Evolutionary conservation across 371 early-diverging fungal genomes (phyloP).

Genomic region (Blakeslea trispora): DNA sequence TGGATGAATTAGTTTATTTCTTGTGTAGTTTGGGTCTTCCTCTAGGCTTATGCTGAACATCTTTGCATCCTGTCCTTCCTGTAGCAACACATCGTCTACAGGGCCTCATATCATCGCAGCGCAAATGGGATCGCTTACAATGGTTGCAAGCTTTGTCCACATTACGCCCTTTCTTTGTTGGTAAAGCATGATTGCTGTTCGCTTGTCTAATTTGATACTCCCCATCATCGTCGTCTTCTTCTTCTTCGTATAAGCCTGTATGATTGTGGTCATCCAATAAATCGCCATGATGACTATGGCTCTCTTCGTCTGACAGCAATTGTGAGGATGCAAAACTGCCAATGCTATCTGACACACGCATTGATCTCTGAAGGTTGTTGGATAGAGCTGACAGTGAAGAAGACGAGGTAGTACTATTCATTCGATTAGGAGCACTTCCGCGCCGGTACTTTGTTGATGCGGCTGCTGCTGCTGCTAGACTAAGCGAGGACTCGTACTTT

Average conservation of each 20-base stretch:
- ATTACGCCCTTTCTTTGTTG: constrained; percentile 37
- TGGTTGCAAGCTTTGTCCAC: constrained; percentile 54
- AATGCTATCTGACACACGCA: constrained; percentile 24
- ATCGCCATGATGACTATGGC: constrained; percentile 2
- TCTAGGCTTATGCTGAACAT: constrained; percentile 52
- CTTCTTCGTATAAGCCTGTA: constrained; percentile 13
- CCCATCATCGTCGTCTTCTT: constrained; percentile 31
- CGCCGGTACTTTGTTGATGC: constrained; percentile 3
- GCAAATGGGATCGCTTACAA: constrained; percentile 51
- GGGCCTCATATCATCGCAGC: constrained; percentile 50
- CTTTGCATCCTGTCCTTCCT: constrained; percentile 48
- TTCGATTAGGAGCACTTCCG: constrained; percentile 15
- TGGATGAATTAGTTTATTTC: not conserved
- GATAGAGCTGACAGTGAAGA: constrained; percentile 26
- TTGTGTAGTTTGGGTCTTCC: constrained; percentile 31
- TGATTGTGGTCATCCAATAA: constrained; percentile 5
- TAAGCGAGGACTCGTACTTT: constrained; percentile 2
- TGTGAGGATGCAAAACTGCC: constrained; percentile 11
- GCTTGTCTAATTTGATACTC: constrained; percentile 12
- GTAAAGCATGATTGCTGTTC: not conserved
- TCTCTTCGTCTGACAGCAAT: constrained; percentile 14
- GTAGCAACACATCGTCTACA: constrained; percentile 49
- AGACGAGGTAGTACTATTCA: constrained; percentile 19
- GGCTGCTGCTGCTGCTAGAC: not conserved
- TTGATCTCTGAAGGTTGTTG: constrained; percentile 19